These are phyloP conservation scores for Puccinellia tenuiflora DNA, from an alignment of 176 grass and related monocot genomes.

Conservation along the genomic window DNA sequence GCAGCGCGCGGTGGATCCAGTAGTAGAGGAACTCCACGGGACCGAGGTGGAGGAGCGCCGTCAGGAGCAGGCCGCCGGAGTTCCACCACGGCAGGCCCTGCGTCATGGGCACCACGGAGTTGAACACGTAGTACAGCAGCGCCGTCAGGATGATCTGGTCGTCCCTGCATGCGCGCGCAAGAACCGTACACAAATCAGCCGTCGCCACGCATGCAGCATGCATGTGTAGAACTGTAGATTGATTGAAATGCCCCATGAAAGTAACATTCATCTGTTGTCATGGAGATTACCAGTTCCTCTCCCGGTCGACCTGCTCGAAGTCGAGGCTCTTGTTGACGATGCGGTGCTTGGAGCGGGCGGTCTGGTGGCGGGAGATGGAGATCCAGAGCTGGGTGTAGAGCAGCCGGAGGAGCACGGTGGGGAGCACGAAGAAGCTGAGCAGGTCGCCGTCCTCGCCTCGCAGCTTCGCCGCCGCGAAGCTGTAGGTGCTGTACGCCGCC, in stretches of 20 bases:
- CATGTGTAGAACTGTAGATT: too few species aligned
- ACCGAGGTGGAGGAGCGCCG: constrained; percentile 24
- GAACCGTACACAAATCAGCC: too few species aligned
- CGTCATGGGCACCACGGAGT: background rate
- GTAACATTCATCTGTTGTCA: too few species aligned
- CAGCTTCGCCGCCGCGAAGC: constrained; percentile 24
- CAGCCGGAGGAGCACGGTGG: constrained; percentile 46
- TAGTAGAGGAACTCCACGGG: constrained; percentile 81
- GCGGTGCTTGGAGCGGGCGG: constrained; percentile 63
- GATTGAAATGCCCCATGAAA: too few species aligned
- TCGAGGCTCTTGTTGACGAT: constrained; percentile 82
- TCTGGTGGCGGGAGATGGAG: constrained; percentile 74
- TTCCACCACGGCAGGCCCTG: constrained; percentile 51
- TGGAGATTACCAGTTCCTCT: constrained; percentile 72
- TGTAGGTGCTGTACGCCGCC: constrained; percentile 42
- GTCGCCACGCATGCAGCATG: too few species aligned
- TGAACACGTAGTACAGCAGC: constrained; percentile 45
- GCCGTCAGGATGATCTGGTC: constrained; percentile 92
- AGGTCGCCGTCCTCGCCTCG: constrained; percentile 16
- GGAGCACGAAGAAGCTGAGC: constrained; percentile 37
- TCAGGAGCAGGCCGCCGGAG: constrained; percentile 26
- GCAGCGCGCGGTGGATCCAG: constrained; percentile 72
- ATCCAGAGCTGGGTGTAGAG: constrained; percentile 88
- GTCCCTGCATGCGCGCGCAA: constrained; percentile 42
- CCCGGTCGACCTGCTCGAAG: constrained; percentile 90